Evolutionary conservation across 805 yeast genomes (phyloP).

Genomic region (Millerozyma acaciae): DNA sequence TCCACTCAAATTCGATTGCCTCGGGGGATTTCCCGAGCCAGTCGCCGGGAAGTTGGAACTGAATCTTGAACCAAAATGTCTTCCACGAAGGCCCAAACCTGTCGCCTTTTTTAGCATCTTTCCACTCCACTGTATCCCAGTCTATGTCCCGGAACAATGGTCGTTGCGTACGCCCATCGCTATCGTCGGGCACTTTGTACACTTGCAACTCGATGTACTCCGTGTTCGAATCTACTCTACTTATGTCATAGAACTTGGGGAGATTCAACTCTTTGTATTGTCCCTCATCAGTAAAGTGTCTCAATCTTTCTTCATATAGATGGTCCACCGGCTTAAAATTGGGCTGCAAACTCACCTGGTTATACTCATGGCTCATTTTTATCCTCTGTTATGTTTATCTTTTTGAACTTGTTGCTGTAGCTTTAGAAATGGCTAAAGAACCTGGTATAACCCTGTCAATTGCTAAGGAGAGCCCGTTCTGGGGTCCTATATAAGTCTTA

Average conservation of each 20-base stretch:
- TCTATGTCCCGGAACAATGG: constrained; percentile 61
- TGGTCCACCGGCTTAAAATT: constrained; percentile 73
- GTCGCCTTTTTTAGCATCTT: constrained; percentile 63
- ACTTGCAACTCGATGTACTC: constrained; percentile 54
- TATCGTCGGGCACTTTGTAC: constrained; percentile 66
- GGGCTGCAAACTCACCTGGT: constrained; percentile 42
- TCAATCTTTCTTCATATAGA: constrained; percentile 65
- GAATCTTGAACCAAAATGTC: constrained; percentile 86
- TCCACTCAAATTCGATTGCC: constrained; percentile 72
- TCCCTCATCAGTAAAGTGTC: constrained; percentile 68
- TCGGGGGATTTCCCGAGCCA: constrained; percentile 48
- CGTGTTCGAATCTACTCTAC: constrained; percentile 44
- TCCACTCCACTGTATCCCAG: constrained; percentile 44
- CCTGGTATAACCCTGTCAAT: no score
- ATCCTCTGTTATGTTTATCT: neutral
- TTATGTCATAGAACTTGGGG: constrained; percentile 74
- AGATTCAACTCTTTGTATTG: constrained; percentile 67
- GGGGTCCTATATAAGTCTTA: no score
- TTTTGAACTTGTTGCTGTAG: no score
- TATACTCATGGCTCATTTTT: constrained; percentile 10
- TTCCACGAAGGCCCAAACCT: constrained; percentile 95
- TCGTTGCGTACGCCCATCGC: constrained; percentile 44
- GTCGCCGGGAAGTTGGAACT: constrained; percentile 56
- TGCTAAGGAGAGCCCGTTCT: no score
- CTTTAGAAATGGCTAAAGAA: no score